These are phyloP conservation scores for Claviceps arundinis DNA, from an alignment of 2,329 filamentous ascomycete species.

Conservation along the genomic window DNA sequence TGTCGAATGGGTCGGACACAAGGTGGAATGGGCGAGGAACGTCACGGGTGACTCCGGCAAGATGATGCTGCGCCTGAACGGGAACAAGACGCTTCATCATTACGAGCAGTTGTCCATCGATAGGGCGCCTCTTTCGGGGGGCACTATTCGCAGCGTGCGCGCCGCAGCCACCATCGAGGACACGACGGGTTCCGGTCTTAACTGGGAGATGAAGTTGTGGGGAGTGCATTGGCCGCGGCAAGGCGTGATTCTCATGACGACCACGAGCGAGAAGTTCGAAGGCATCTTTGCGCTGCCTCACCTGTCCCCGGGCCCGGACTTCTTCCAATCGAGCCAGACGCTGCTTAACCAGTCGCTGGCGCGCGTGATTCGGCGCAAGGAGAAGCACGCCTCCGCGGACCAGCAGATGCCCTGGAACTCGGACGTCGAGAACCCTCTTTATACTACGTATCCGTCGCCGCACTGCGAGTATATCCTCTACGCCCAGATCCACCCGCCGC, in stretches of 20 bases:
- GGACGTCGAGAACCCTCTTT: slow-evolving; percentile 46
- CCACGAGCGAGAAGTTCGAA: slow-evolving; percentile 87
- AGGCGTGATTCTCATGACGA: slow-evolving; percentile 69
- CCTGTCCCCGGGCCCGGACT: slow-evolving; percentile 48
- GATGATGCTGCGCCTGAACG: slow-evolving; percentile 52
- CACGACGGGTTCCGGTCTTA: slow-evolving; percentile 49
- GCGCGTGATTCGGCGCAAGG: slow-evolving; percentile 52
- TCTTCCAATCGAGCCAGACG: slow-evolving; percentile 43
- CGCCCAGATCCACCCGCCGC: slow-evolving; percentile 56
- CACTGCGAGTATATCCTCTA: slow-evolving; percentile 87
- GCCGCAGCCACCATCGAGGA: slow-evolving; percentile 63
- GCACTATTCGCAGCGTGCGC: slow-evolving; percentile 53
- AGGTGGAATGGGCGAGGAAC: slow-evolving; percentile 61
- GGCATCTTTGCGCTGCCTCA: slow-evolving; percentile 85
- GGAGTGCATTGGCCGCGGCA: slow-evolving; percentile 78
- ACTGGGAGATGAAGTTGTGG: slow-evolving; percentile 67
- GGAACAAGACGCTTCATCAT: slow-evolving; percentile 34
- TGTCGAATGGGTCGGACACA: slow-evolving; percentile 48
- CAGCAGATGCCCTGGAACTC: slow-evolving; percentile 66
- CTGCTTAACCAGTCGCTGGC: slow-evolving; percentile 64
- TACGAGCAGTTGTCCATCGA: slow-evolving; percentile 27
- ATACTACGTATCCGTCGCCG: slow-evolving; percentile 45
- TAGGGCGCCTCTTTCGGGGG: slow-evolving; percentile 26
- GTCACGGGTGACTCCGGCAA: slow-evolving; percentile 60
- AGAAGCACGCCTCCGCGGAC: slow-evolving; percentile 38